Conservation (phyloP, 352 stramenopile genomes). For the Thraustochytrium sp. region DNA sequence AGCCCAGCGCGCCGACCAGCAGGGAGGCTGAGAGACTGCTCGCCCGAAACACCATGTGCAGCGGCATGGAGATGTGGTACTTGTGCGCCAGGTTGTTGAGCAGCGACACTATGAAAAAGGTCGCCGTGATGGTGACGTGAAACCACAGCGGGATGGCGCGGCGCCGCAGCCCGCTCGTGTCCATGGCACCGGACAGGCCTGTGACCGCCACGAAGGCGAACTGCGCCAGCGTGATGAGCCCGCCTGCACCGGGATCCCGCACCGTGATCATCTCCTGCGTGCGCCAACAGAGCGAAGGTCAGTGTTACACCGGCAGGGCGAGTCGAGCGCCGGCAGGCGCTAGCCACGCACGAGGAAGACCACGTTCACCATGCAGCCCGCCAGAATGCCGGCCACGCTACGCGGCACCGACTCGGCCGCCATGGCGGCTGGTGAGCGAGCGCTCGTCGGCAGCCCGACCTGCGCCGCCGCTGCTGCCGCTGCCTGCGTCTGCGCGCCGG, state of each 20-base stretch:
- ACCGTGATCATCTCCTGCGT: constrained; percentile 16
- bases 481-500: too few relatives aligned
- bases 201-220: neutral
- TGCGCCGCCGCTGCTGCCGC: too few relatives aligned
- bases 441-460: too few relatives aligned
- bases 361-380: constrained; percentile 35
- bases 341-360: constrained; percentile 28
- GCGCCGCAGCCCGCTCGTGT: neutral
- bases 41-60: constrained; percentile 43
- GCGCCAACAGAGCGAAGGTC: neutral
- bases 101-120: constrained; percentile 16
- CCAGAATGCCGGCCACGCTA: neutral
- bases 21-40: constrained; percentile 28
- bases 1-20: neutral
- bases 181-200: neutral
- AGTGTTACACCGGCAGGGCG: neutral
- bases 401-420: too few relatives aligned
- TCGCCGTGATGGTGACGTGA: neutral
- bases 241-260: neutral
- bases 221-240: constrained; percentile 35
- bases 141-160: constrained; percentile 35
- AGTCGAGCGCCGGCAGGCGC: neutral
- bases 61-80: constrained; percentile 42
- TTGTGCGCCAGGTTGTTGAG: constrained; percentile 44
- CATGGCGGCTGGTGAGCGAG: too few relatives aligned